Conservation (phyloP, 176 grass and related monocot genomes). For the Aegilops bicornis region DNA sequence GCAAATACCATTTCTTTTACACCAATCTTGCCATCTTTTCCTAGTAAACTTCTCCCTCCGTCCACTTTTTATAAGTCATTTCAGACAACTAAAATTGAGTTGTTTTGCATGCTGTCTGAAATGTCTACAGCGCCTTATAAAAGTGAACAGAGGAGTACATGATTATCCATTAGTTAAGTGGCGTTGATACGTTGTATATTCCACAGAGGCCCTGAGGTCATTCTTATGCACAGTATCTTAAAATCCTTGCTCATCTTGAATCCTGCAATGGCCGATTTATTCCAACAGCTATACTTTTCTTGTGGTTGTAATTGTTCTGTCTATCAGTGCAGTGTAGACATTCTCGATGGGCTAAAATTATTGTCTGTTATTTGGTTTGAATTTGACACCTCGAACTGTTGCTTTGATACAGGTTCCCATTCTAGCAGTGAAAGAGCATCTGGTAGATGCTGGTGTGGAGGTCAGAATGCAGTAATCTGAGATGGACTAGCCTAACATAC, state of each 20-base stretch:
- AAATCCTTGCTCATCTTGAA: neutral
- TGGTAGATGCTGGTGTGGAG: conserved; percentile 75
- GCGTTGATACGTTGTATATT: neutral
- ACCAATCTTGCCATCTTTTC: neutral
- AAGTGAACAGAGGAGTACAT: neutral
- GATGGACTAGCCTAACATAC: neutral
- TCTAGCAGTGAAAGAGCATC: conserved; percentile 77
- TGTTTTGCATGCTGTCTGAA: too few relatives aligned
- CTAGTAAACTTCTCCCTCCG: neutral
- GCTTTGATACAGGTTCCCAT: conserved; percentile 65
- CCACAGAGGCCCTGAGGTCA: neutral
- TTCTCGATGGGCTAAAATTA: neutral
- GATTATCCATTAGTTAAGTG: neutral
- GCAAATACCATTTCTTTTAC: neutral
- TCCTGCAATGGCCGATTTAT: neutral
- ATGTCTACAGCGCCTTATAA: too few relatives aligned
- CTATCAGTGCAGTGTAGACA: neutral
- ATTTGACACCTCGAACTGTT: conserved; percentile 4
- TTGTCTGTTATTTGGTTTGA: neutral
- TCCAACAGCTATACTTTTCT: neutral
- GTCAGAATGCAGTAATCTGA: conserved; percentile 45
- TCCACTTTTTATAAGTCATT: too few relatives aligned
- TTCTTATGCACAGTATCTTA: neutral
- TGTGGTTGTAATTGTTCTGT: neutral
- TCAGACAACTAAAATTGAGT: too few relatives aligned